These are phyloP conservation scores for Penicillium nucicola DNA, from an alignment of 495 filamentous ascomycete species.

Conservation along the genomic window DNA sequence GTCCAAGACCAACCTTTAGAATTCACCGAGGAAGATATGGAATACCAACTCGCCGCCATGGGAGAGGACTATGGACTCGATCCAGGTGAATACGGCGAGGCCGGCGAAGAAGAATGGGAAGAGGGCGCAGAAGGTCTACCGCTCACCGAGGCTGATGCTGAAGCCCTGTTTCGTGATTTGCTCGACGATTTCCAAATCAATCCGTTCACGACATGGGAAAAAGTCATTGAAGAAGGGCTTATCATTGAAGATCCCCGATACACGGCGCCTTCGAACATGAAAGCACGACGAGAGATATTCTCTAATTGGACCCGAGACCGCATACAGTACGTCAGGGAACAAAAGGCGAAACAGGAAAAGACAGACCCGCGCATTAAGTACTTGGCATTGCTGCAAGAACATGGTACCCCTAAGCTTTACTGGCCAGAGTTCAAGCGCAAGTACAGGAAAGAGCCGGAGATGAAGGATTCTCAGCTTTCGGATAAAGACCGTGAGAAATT, in stretches of 20 bases:
- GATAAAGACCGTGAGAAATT: slow-evolving; percentile 91
- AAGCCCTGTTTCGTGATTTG: slow-evolving; percentile 78
- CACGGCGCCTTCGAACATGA: slow-evolving; percentile 76
- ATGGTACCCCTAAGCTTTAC: slow-evolving; percentile 85
- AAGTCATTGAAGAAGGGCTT: slow-evolving; percentile 73
- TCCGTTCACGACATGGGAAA: slow-evolving; percentile 92
- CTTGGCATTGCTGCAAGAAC: slow-evolving; percentile 73
- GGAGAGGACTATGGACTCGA: slow-evolving; percentile 71
- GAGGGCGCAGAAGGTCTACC: slow-evolving; percentile 66
- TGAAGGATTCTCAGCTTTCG: slow-evolving; percentile 69
- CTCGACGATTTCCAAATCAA: slow-evolving; percentile 77
- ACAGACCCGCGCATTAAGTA: slow-evolving; percentile 83
- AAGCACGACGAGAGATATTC: slow-evolving; percentile 75
- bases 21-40: slow-evolving; percentile 94
- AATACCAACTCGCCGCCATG: slow-evolving; percentile 86
- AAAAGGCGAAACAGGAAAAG: slow-evolving; percentile 73
- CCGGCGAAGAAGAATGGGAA: slow-evolving; percentile 61
- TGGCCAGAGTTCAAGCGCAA: slow-evolving; percentile 97
- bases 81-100: slow-evolving; percentile 67
- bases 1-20: slow-evolving; percentile 65
- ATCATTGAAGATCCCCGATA: slow-evolving; percentile 86
- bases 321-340: slow-evolving; percentile 67
- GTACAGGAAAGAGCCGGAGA: slow-evolving; percentile 73
- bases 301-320: slow-evolving; percentile 73
- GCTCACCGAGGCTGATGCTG: slow-evolving; percentile 65